These are phyloP conservation scores for Xylariaceae sp. DNA, from an alignment of 2,329 filamentous ascomycete species.

Conservation along the genomic window DNA sequence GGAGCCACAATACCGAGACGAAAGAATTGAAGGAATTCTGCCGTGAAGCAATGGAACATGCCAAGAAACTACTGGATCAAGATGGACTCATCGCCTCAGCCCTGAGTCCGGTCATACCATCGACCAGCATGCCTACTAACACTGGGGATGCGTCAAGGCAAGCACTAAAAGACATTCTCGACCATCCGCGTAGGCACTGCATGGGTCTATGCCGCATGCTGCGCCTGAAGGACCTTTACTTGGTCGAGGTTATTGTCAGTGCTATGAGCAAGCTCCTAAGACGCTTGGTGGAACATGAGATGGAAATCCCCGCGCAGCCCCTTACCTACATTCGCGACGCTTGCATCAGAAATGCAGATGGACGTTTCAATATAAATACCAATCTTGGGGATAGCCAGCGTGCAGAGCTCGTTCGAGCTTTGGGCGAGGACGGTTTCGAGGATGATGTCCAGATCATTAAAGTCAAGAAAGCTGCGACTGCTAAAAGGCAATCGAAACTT, in stretches of 20 bases:
- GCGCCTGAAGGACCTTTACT: slow-evolving; percentile 79
- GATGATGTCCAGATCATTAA: slow-evolving; percentile 45
- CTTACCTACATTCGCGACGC: slow-evolving; percentile 61
- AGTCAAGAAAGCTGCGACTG: slow-evolving; percentile 30
- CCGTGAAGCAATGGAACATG: slow-evolving; percentile 91
- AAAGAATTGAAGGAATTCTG: slow-evolving; percentile 85
- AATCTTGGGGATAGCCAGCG: slow-evolving; percentile 80
- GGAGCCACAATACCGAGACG: slow-evolving; percentile 75
- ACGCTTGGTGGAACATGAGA: slow-evolving; percentile 71
- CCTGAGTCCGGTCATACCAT: slow-evolving; percentile 36
- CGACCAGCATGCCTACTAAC: too few relatives aligned
- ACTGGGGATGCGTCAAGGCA: slow-evolving; percentile 31
- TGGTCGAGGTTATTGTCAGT: slow-evolving; percentile 76
- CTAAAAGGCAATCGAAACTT: slow-evolving; percentile 56
- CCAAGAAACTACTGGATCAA: slow-evolving; percentile 77
- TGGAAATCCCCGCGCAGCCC: slow-evolving; percentile 62
- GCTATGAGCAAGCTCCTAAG: slow-evolving; percentile 80
- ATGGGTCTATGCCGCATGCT: slow-evolving; percentile 83
- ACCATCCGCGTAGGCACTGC: slow-evolving; percentile 57
- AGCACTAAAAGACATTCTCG: slow-evolving; percentile 49
- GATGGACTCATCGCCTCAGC: slow-evolving; percentile 79
- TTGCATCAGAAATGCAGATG: slow-evolving; percentile 55
- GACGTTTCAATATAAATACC: slow-evolving; percentile 61
- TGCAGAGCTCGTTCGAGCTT: slow-evolving; percentile 68
- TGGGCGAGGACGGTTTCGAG: slow-evolving; percentile 54